A percentile compares a stretch with the other conserved stretches of the same genome.
phyloP scores from a whole-genome alignment of 2,329 filamentous ascomycete genomes.

The Verticillium albo-atrum region DNA sequence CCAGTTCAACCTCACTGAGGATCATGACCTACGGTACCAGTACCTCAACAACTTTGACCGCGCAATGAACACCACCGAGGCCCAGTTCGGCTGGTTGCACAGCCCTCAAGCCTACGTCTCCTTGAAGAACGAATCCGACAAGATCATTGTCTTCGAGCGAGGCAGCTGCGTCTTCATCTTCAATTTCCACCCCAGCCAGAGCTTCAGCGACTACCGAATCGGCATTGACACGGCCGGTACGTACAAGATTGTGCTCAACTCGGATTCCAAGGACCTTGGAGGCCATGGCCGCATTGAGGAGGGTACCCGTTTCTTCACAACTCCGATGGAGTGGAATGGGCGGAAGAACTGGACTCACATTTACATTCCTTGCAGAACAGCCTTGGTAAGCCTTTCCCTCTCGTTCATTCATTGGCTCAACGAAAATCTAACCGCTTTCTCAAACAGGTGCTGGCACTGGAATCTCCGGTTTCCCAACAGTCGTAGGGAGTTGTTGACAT shows the following conservation, averaged over 20 bases:
- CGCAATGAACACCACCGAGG: slow-evolving; percentile 83
- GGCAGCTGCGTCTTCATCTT: slow-evolving; percentile 89
- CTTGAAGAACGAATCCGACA: slow-evolving; percentile 89
- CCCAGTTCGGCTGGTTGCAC: slow-evolving; percentile 88
- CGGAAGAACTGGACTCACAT: slow-evolving; percentile 88
- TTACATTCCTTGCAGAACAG: slow-evolving; percentile 81
- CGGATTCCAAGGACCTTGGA: slow-evolving; percentile 72
- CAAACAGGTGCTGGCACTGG: slow-evolving; percentile 32
- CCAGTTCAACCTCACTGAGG: slow-evolving; percentile 89
- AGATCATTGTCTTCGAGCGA: slow-evolving; percentile 92
- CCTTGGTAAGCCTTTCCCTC: slow-evolving; percentile 57
- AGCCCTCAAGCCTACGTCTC: slow-evolving; percentile 84
- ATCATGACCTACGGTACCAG: slow-evolving; percentile 77
- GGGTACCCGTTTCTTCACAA: slow-evolving; percentile 87
- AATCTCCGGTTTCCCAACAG: slow-evolving; percentile 20
- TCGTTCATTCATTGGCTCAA: background rate
- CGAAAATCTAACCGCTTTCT: background rate
- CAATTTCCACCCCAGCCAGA: slow-evolving; percentile 85
- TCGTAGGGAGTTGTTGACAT: slow-evolving; percentile 9
- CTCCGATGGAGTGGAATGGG: slow-evolving; percentile 83
- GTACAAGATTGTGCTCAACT: slow-evolving; percentile 81
- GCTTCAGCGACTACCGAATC: slow-evolving; percentile 88
- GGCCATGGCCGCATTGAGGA: slow-evolving; percentile 75
- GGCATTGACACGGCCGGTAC: slow-evolving; percentile 81
- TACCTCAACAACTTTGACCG: slow-evolving; percentile 93